phyloP scores from a whole-genome alignment of 176 grass and related monocot genomes.

The Chloris gayana region DNA sequence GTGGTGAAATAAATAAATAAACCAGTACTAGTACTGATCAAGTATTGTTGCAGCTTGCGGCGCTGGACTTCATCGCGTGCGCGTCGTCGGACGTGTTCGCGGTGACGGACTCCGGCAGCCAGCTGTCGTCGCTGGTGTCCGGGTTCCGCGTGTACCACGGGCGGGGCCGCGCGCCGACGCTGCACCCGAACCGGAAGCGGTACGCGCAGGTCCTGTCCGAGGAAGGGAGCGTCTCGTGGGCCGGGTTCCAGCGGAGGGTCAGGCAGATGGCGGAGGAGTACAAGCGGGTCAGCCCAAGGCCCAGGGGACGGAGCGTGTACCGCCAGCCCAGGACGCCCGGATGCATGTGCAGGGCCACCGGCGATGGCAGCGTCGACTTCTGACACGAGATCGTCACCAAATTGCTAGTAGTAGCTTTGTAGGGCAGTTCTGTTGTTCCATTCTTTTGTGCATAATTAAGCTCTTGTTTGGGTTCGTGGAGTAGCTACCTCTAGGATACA shows the following conservation, averaged over 20 bases:
- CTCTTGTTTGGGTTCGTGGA: neutral
- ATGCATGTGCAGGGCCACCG: constrained; percentile 76
- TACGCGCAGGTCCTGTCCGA: constrained; percentile 72
- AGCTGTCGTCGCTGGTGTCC: constrained; percentile 89
- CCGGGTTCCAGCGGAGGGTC: constrained; percentile 66
- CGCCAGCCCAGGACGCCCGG: constrained; percentile 82
- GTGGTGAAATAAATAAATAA: too few species aligned
- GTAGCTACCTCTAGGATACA: constrained; percentile 18
- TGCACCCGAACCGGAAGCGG: constrained; percentile 84
- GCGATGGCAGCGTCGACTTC: constrained; percentile 52
- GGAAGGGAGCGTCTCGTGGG: constrained; percentile 63
- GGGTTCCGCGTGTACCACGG: constrained; percentile 93
- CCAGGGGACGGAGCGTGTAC: constrained; percentile 81
- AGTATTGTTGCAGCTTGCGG: constrained; percentile 43
- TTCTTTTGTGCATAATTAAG: constrained; percentile 47
- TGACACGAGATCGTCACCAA: neutral
- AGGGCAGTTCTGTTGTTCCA: constrained; percentile 3
- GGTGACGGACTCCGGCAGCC: constrained; percentile 96
- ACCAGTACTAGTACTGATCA: too few species aligned
- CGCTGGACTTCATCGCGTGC: constrained; percentile 92
- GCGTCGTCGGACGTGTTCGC: constrained; percentile 85
- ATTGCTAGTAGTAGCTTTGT: neutral
- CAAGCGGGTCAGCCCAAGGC: constrained; percentile 65
- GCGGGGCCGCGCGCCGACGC: constrained; percentile 64
- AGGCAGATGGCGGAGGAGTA: constrained; percentile 87